phyloP scores from a whole-genome alignment of 2,329 filamentous ascomycete species.

The Colletotrichum shisoi region DNA sequence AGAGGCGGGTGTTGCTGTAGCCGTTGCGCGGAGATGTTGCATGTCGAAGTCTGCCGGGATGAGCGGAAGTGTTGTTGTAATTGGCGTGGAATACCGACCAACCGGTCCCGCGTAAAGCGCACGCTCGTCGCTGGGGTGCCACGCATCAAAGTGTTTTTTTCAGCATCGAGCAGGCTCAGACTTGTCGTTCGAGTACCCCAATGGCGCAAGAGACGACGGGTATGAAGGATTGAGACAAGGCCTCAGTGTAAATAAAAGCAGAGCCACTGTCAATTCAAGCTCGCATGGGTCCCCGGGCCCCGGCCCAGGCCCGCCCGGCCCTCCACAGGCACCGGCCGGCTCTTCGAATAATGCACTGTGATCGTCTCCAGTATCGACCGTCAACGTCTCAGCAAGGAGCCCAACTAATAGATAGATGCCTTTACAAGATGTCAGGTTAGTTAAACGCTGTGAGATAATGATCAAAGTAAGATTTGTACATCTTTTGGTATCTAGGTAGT shows the following conservation, averaged over 20 bases:
- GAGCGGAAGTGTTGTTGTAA: conserved; percentile 12
- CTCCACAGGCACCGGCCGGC: neutral
- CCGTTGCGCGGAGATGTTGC: neutral
- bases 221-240: neutral
- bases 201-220: neutral
- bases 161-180: conserved; percentile 28
- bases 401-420: neutral
- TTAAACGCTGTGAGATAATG: neutral
- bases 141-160: conserved; percentile 34
- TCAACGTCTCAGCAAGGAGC: neutral
- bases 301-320: too few relatives aligned
- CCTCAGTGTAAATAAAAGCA: neutral
- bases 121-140: conserved; percentile 30
- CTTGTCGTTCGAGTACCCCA: conserved; percentile 2
- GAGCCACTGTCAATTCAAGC: neutral
- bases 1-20: neutral
- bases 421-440: too few relatives aligned
- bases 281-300: neutral
- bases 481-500: neutral
- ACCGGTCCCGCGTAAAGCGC: conserved; percentile 29
- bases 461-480: neutral
- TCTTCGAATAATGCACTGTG: neutral
- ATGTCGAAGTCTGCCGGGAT: neutral
- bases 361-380: neutral
- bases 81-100: conserved; percentile 25